Conservation (phyloP, 495 filamentous ascomycete genomes). For the Paragyromitra xinjiangensis region DNA sequence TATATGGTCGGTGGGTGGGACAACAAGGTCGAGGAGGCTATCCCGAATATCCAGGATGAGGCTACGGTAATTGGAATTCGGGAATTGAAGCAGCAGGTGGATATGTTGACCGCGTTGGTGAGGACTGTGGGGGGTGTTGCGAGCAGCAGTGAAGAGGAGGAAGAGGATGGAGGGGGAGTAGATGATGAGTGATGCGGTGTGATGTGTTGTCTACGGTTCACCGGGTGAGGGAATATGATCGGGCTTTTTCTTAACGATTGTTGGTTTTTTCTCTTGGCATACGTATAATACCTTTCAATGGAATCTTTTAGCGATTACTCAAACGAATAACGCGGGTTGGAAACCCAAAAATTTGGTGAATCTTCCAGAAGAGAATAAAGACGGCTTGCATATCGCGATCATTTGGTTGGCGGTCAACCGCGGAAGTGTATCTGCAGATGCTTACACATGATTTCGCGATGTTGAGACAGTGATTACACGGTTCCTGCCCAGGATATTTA, state of each 20-base stretch:
- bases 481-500: background rate
- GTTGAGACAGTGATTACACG: background rate
- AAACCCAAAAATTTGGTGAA: background rate
- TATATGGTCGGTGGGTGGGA: slow-evolving; percentile 78
- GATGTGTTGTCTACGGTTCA: background rate
- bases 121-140: slow-evolving; percentile 11
- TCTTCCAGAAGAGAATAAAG: background rate
- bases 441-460: background rate
- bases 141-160: slow-evolving; percentile 3
- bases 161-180: background rate
- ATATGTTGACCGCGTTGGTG: slow-evolving; percentile 49
- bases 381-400: background rate
- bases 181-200: slow-evolving; percentile 11
- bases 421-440: background rate
- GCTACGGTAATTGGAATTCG: slow-evolving; percentile 72
- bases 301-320: background rate
- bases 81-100: slow-evolving; percentile 70
- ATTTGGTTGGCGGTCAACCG: background rate
- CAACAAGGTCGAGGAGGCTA: slow-evolving; percentile 74
- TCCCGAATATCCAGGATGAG: slow-evolving; percentile 80
- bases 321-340: background rate
- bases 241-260: background rate
- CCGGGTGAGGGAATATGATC: background rate
- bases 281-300: background rate
- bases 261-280: background rate